Conservation (phyloP, 768 basidiomycete genomes). For the Boletus tomentosulus region DNA sequence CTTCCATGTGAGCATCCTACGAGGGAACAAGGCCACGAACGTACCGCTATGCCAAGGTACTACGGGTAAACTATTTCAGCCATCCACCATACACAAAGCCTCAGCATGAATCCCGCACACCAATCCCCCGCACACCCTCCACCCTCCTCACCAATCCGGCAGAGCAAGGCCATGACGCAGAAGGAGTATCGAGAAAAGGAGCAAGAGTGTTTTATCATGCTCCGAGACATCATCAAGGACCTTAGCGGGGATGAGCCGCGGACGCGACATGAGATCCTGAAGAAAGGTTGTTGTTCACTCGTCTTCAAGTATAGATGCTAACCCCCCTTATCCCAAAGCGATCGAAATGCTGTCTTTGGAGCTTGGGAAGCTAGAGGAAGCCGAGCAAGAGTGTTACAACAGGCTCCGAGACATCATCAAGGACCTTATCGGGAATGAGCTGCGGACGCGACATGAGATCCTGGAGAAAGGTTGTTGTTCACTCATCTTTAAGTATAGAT, state of each 20-base stretch:
- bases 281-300: conserved; percentile 8
- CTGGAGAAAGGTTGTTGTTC: conserved; percentile 13
- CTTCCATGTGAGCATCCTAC: background rate
- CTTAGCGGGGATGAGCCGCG: conserved; percentile 9
- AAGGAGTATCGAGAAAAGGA: conserved; percentile 24
- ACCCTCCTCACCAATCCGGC: no score
- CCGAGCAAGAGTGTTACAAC: conserved; percentile 16
- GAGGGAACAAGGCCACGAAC: background rate
- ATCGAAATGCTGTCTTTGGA: conserved; percentile 6
- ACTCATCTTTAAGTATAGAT: background rate
- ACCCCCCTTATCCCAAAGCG: background rate
- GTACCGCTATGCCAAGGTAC: background rate
- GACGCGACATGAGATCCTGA: conserved; percentile 19
- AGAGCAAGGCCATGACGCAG: conserved; percentile 1
- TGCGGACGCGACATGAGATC: conserved; percentile 16
- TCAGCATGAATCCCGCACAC: background rate
- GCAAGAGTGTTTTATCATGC: conserved; percentile 13
- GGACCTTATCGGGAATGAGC: conserved; percentile 9
- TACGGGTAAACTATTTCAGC: background rate
- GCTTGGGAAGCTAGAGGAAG: background rate
- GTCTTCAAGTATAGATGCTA: background rate
- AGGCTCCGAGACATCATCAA: conserved; percentile 15
- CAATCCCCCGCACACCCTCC: background rate
- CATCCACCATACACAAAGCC: background rate
- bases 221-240: conserved; percentile 12